Evolutionary conservation across 257 asterid genomes (phyloP).

Genomic region (Ehretia macrophylla): DNA sequence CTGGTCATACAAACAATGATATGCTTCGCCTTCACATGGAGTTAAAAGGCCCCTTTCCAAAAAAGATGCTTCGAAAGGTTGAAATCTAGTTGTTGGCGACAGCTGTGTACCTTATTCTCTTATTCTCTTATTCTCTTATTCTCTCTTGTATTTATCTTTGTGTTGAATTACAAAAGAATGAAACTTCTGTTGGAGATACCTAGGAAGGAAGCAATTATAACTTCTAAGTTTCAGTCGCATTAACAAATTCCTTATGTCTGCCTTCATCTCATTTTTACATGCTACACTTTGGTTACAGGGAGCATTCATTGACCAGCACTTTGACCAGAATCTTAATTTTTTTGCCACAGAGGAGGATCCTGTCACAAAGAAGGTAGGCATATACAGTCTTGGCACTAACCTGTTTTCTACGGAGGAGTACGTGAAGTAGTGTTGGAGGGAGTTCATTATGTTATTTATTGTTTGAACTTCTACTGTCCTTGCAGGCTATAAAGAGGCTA

Average conservation of each 20-base stretch:
- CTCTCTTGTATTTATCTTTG: background rate
- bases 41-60: slow-evolving; percentile 86
- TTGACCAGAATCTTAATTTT: slow-evolving; percentile 86
- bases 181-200: too few species aligned
- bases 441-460: background rate
- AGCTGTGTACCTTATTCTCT: background rate
- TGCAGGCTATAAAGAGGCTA: slow-evolving; percentile 79
- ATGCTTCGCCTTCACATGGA: slow-evolving; percentile 99
- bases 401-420: background rate
- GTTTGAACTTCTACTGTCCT: slow-evolving; percentile 17
- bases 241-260: background rate
- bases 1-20: slow-evolving; percentile 89
- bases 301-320: slow-evolving; percentile 78
- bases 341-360: slow-evolving; percentile 94
- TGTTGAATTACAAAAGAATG: too few species aligned
- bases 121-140: background rate
- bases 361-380: slow-evolving; percentile 81
- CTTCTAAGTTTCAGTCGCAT: too few species aligned
- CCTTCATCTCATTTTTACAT: background rate
- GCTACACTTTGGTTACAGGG: slow-evolving; percentile 47
- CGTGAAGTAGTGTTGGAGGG: background rate
- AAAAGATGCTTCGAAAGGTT: slow-evolving; percentile 97
- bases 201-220: too few species aligned
- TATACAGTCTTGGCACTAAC: slow-evolving; percentile 8
- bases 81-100: slow-evolving; percentile 12